Base-by-base conservation (phyloP, 2,329 filamentous ascomycete species). In the Penicillium decumbens region DNA sequence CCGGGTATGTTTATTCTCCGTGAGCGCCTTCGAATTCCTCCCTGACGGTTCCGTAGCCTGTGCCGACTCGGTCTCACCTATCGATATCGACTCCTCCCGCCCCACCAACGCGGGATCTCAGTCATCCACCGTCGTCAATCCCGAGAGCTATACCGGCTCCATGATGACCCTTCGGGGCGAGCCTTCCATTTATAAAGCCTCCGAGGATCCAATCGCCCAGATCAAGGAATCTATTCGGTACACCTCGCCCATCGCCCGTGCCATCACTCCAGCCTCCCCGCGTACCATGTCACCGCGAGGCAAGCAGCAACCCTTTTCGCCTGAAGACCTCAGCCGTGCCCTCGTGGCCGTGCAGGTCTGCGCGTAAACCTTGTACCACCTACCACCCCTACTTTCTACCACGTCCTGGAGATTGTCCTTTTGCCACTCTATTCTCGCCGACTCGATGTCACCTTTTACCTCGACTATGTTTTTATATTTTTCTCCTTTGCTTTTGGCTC, bases 261-360 rank as follows among this genome's bases (percentile, higher is more conserved):
- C 62, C 18, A 56, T 63, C 33, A 61, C 66, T 56, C 39, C 61
- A 43, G 43, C 51, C 27, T 51, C 58, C 20, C 57, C 57, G 18
- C 49, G 47, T 29, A 38, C 51, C 13, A 48, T 61, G 39, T 56
- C 62, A 7, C 50, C 57, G 37, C 62, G 62, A 32, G 61, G 59
- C 7, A 62, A 58, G 38, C 55, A 58, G 7, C 55, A 64, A 41
- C 65, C 67, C 3, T 69, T 72, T 43, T 50, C 63, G 13, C 65
- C 69, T 7, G 64, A 71, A 6, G 65, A 71, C 54, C 58, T 72
- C 56, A 55, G 62, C 25, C 64, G 65, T 47, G 69, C 69, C 51
- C 63, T 72, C 64, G 64, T 61, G 57, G 65, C 67, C 44, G 62
- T 71, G 43, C 65, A 65, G 51, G 60, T 70, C 47, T 67, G 61